Evolutionary conservation across 148 eudicot species (phyloP).

Genomic region (Vaccinium corymbosum): DNA sequence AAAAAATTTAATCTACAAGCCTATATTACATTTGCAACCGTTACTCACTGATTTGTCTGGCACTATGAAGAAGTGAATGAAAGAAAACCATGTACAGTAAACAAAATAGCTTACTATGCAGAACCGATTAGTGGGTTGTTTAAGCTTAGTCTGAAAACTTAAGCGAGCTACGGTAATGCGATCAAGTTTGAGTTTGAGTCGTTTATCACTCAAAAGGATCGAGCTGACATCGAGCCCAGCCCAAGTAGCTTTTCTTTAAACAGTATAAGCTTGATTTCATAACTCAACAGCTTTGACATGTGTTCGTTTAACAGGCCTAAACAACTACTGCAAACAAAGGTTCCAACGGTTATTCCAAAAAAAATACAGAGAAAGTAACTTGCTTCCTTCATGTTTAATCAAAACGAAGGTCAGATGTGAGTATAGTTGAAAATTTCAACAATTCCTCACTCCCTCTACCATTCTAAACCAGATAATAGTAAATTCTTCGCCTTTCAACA

Average conservation of each 20-base stretch:
- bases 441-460: background rate
- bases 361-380: background rate
- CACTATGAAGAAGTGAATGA: background rate
- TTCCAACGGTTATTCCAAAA: background rate
- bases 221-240: background rate
- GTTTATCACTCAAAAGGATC: background rate
- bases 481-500: background rate
- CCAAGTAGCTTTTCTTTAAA: background rate
- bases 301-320: background rate
- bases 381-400: background rate
- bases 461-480: background rate
- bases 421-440: background rate
- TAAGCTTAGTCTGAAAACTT: background rate
- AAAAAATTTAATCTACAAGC: background rate
- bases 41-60: background rate
- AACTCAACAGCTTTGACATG: too few species aligned
- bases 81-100: background rate
- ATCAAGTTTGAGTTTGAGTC: background rate
- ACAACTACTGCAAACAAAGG: background rate
- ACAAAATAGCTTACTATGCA: background rate
- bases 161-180: background rate
- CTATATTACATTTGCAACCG: background rate
- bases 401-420: background rate
- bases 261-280: background rate
- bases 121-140: background rate